Evolutionary conservation across 306 rosid genomes (phyloP), one percentile per base, ranked within the genome.

Genomic region (Lathyrus aphaca): DNA sequence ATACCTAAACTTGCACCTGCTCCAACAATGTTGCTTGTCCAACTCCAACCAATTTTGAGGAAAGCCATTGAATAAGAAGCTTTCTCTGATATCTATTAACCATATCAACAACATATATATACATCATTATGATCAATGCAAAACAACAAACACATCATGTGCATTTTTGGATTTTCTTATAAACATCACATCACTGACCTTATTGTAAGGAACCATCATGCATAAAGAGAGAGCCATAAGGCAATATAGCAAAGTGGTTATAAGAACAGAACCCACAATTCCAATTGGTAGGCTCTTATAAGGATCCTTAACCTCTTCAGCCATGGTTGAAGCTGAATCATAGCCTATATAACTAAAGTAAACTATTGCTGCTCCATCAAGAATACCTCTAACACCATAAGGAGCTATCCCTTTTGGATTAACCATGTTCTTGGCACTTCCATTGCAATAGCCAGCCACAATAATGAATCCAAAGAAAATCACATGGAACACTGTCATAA

Each of bases 321-420:
- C 98, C 88, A 93, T 76, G 23, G 98, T 93, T 75, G 98, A 90
- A 74, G 89, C 98, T 10, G 98, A 90, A 77, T 93, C 97, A 75
- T 90, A 93, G 40, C 98, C 98, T 46, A 93, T 93, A 63, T 90
- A 93, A 76, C 96, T 91, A 73, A 93, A 86, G 74, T 93, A 93
- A 13, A 93, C 98, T 51, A 78, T 74, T 56, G 98, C 96, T 61
- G 98, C 97, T 75, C 98, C 98, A 71, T 93, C 93, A 68, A 93
- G 80, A 77, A 90, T 75, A 48, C 88, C 87, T 80, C 85, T 81
- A 14, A 79, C 83, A 35, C 98, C 98, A 49, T 66, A 77, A 50
- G 98, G 98, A 49, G 87, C 77, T 21, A 93, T 35, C 21, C 98
- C 98, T 32, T 66, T 69, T 19, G 97, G 96, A 76, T 71, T 78